Conservation (phyloP, 176 grass and related monocot genomes). For the Rhynchospora breviuscula region DNA sequence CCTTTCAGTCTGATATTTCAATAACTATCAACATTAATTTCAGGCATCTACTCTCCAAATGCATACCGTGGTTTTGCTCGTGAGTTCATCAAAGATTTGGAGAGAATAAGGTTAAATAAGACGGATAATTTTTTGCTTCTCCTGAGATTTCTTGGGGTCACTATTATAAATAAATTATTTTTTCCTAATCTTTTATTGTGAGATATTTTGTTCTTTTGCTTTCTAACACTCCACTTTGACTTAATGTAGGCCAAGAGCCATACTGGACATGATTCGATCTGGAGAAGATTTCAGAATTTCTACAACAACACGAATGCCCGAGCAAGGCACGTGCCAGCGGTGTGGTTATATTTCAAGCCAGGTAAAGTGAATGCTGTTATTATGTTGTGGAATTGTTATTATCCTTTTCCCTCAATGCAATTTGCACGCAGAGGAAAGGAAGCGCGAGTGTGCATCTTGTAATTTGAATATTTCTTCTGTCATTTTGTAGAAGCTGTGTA, state of each 20-base stretch:
- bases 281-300: constrained; percentile 89
- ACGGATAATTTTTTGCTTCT: not conserved
- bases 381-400: not conserved
- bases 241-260: constrained; percentile 70
- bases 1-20: not conserved
- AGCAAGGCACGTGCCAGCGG: constrained; percentile 81
- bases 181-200: not conserved
- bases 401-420: not conserved
- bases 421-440: not conserved
- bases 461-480: no score
- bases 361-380: constrained; percentile 31
- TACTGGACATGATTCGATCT: constrained; percentile 89
- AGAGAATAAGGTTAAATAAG: constrained; percentile 67
- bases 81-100: constrained; percentile 97
- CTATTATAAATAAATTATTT: not conserved
- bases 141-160: not conserved
- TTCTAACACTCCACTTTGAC: not conserved
- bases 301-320: constrained; percentile 75
- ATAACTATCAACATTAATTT: constrained; percentile 15
- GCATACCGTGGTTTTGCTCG: constrained; percentile 96
- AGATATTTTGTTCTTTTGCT: not conserved
- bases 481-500: no score
- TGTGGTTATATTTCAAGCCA: constrained; percentile 91
- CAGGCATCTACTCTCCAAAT: constrained; percentile 91
- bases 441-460: not conserved